Conservation (phyloP, 2,329 filamentous ascomycete genomes). For the Cladophialophora bantiana region DNA sequence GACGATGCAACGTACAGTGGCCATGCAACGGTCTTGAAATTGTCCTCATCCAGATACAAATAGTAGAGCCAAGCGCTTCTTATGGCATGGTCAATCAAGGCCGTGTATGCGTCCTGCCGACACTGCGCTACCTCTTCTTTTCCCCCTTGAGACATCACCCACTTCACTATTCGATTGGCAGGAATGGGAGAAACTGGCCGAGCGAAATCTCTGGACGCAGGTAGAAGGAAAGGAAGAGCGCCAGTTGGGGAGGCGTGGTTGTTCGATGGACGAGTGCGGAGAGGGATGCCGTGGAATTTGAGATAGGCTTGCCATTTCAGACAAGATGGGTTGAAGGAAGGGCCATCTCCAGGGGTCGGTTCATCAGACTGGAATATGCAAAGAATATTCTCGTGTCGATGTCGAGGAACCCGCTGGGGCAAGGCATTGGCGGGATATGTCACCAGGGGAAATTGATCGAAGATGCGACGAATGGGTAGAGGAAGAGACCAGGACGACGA, state of each 20-base stretch:
- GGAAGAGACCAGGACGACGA: slow-evolving; percentile 59
- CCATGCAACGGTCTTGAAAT: slow-evolving; percentile 70
- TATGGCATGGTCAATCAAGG: slow-evolving; percentile 77
- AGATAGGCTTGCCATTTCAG: slow-evolving; percentile 97
- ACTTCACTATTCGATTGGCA: slow-evolving; percentile 72
- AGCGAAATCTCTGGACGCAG: slow-evolving; percentile 46
- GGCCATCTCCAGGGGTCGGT: slow-evolving; percentile 63
- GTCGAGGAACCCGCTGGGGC: slow-evolving; percentile 65
- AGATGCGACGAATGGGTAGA: slow-evolving; percentile 77
- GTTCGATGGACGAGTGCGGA: slow-evolving; percentile 73
- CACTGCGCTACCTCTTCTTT: slow-evolving; percentile 60
- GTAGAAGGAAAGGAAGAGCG: slow-evolving; percentile 84
- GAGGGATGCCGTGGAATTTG: slow-evolving; percentile 73
- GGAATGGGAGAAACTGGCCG: slow-evolving; percentile 57
- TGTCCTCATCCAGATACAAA: slow-evolving; percentile 76
- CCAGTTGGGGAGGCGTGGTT: slow-evolving; percentile 94
- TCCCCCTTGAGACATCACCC: slow-evolving; percentile 55
- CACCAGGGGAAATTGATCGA: slow-evolving; percentile 80
- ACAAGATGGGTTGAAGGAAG: slow-evolving; percentile 91
- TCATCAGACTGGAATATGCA: slow-evolving; percentile 76
- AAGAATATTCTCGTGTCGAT: slow-evolving; percentile 63
- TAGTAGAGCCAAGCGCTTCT: slow-evolving; percentile 87
- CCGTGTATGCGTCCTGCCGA: slow-evolving; percentile 76
- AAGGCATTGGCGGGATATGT: slow-evolving; percentile 78
- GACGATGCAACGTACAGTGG: slow-evolving; percentile 73